phyloP scores from a whole-genome alignment of 768 basidiomycete species.

The Russula earlei region DNA sequence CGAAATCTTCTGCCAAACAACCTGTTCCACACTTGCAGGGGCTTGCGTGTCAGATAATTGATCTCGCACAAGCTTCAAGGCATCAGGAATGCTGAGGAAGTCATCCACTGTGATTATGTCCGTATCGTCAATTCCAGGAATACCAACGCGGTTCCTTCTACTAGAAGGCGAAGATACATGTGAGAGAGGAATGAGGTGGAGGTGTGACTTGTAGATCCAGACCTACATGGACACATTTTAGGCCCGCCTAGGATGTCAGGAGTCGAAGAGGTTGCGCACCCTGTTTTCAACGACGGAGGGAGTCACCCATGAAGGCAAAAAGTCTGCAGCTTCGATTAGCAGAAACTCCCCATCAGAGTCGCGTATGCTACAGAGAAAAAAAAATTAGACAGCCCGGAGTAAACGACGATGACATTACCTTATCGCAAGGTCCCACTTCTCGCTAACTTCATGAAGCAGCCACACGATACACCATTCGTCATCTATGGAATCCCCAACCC shows the following conservation, averaged over 20 bases:
- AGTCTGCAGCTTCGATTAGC: constrained; percentile 91
- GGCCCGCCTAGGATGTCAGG: not conserved
- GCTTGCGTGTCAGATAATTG: constrained; percentile 46
- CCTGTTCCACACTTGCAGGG: constrained; percentile 47
- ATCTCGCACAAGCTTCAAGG: constrained; percentile 53
- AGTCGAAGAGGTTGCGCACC: constrained; percentile 43
- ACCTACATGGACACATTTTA: constrained; percentile 44
- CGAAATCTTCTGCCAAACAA: constrained; percentile 61
- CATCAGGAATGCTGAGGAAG: constrained; percentile 52
- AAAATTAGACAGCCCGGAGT: not conserved
- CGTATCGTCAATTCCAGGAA: constrained; percentile 45
- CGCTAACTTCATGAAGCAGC: constrained; percentile 70
- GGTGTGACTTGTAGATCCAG: constrained; percentile 75
- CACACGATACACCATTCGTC: constrained; percentile 97
- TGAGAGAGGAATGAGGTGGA: constrained; percentile 81
- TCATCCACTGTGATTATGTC: constrained; percentile 33
- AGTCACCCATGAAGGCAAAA: constrained; percentile 81
- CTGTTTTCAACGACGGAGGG: constrained; percentile 89
- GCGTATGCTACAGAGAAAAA: constrained; percentile 38
- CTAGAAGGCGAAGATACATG: constrained; percentile 60
- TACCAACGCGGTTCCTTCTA: constrained; percentile 35
- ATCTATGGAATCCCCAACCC: constrained; percentile 94
- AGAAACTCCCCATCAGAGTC: constrained; percentile 96
- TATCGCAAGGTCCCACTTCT: constrained; percentile 70
- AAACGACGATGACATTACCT: constrained; percentile 41